These are phyloP conservation scores for Euphrasia arctica DNA, from an alignment of 305 asterid genomes.

Conservation along the genomic window DNA sequence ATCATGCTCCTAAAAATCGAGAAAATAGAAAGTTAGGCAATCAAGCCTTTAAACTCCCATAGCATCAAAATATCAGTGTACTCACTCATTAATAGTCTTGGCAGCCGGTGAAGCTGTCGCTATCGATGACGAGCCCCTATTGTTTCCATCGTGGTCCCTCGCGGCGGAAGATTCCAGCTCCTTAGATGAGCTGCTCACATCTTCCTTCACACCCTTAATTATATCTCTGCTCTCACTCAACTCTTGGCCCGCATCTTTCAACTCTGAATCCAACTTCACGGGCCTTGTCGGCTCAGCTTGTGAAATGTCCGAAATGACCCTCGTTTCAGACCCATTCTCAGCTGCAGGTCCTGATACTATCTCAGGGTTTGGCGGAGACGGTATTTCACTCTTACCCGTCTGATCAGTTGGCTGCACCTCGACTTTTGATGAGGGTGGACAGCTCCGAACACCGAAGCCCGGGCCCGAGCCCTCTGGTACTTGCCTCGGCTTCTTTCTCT, in stretches of 20 bases:
- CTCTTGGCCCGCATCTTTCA: conserved; percentile 41
- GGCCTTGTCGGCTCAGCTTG: conserved; percentile 39
- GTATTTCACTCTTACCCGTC: conserved; percentile 48
- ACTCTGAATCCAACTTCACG: conserved; percentile 45
- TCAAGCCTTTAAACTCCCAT: conserved; percentile 1
- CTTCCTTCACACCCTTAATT: conserved; percentile 37
- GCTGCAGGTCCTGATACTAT: conserved; percentile 44
- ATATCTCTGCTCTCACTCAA: conserved; percentile 38
- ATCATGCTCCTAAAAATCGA: conserved; percentile 32
- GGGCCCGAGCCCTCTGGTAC: conserved; percentile 52
- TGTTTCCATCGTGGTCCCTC: conserved; percentile 39
- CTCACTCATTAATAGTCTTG: conserved; percentile 54
- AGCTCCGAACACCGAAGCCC: conserved; percentile 40
- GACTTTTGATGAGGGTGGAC: conserved; percentile 45
- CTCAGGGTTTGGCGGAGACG: conserved; percentile 57
- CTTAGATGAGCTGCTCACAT: conserved; percentile 39
- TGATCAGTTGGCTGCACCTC: conserved; percentile 44
- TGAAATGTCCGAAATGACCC: conserved; percentile 36
- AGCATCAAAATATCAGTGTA: not conserved
- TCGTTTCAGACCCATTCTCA: conserved; percentile 47
- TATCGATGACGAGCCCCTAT: conserved; percentile 36
- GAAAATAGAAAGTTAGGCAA: conserved; percentile 10
- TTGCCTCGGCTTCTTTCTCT: conserved; percentile 75
- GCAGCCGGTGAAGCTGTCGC: conserved; percentile 39
- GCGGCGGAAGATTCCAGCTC: conserved; percentile 47